These are phyloP conservation scores for Geum urbanum DNA, from an alignment of 306 rosid genomes.

Conservation along the genomic window DNA sequence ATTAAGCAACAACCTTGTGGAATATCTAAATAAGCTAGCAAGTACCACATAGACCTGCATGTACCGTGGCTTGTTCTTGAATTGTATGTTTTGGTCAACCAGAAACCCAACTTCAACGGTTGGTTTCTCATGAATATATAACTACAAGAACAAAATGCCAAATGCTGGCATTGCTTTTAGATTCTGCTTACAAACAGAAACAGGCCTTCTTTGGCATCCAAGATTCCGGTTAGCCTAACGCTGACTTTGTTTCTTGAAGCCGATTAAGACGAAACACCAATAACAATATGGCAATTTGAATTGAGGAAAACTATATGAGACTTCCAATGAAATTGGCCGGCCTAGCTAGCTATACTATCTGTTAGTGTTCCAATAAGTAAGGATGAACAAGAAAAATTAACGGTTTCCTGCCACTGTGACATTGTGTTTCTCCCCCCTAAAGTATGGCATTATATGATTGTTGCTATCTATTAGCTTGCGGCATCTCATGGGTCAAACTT, in stretches of 20 bases:
- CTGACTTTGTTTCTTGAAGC: not conserved
- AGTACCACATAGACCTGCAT: not conserved
- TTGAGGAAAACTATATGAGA: not conserved
- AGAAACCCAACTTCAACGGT: constrained; percentile 6
- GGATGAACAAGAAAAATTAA: not conserved
- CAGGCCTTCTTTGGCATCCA: constrained; percentile 3
- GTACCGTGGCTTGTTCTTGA: not conserved
- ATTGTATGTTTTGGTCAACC: not conserved
- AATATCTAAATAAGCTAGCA: not conserved
- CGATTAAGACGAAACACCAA: not conserved
- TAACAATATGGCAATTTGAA: not conserved
- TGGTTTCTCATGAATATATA: not conserved
- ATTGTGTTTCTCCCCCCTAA: constrained; percentile 7
- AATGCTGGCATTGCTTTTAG: constrained; percentile 3
- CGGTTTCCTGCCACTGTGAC: constrained; percentile 8
- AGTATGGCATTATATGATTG: not conserved
- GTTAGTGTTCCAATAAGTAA: constrained; percentile 1
- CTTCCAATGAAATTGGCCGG: not conserved
- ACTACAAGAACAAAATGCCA: constrained; percentile 8
- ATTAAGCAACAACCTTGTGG: not conserved
- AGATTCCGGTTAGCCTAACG: constrained; percentile 12
- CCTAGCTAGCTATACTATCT: not conserved
- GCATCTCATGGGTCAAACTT: constrained; percentile 15
- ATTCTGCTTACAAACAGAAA: constrained; percentile 16
- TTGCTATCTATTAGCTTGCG: not conserved